Evolutionary conservation across 768 basidiomycete species (phyloP).

Genomic region (Crassisporium funariophilum): DNA sequence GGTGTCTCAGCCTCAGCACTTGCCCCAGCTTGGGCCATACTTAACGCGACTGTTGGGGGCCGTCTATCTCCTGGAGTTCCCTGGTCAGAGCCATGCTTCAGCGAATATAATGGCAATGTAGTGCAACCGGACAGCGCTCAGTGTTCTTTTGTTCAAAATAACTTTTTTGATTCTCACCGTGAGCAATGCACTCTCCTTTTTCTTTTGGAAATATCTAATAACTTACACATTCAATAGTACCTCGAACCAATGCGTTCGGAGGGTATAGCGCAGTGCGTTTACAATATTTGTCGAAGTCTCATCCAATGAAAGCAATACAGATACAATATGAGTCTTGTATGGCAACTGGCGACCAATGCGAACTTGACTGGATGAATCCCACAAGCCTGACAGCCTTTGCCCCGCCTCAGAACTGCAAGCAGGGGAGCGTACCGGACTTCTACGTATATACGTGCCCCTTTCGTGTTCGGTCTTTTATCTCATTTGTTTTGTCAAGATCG

Average conservation of each 20-base stretch:
- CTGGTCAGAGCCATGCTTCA: conserved; percentile 17
- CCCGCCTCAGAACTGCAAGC: conserved; percentile 15
- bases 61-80: conserved; percentile 13
- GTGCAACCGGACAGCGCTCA: conserved; percentile 3
- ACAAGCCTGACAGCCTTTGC: conserved; percentile 12
- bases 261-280: conserved; percentile 11
- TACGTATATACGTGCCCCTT: conserved; percentile 17
- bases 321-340: conserved; percentile 24
- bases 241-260: conserved; percentile 11
- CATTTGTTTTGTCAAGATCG: conserved; percentile 19
- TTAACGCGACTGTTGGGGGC: conserved; percentile 15
- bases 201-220: neutral
- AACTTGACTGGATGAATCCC: conserved; percentile 21
- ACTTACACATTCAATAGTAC: conserved; percentile 1
- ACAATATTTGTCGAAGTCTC: neutral
- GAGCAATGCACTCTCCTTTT: conserved; percentile 3
- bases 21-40: conserved; percentile 5
- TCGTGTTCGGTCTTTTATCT: neutral
- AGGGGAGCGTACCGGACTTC: conserved; percentile 20
- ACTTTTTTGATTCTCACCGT: conserved; percentile 17
- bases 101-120: conserved; percentile 1
- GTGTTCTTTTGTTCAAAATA: conserved; percentile 14
- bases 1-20: neutral
- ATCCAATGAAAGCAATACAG: neutral
- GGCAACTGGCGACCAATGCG: conserved; percentile 18